phyloP scores from a whole-genome alignment of 331 rosid genomes.

The Cucumis variabilis region DNA sequence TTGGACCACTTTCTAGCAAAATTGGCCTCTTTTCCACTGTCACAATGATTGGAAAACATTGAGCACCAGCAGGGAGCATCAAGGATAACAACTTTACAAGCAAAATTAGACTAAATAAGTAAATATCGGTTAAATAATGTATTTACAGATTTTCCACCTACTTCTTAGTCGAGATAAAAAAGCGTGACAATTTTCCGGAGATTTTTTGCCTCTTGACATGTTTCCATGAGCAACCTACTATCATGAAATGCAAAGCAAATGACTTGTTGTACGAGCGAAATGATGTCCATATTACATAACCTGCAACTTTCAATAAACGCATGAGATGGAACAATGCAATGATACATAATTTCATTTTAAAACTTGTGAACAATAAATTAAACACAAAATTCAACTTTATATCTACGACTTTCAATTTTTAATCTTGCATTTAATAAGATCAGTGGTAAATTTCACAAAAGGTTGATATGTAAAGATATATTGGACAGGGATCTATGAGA shows the following conservation, averaged over 20 bases:
- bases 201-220: slow-evolving; percentile 98
- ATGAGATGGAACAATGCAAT: slow-evolving; percentile 17
- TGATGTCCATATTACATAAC: slow-evolving; percentile 97
- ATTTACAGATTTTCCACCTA: slow-evolving; percentile 8
- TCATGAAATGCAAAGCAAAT: slow-evolving; percentile 99
- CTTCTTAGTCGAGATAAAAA: slow-evolving; percentile 81
- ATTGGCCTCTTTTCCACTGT: slow-evolving; percentile 19
- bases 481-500: background rate
- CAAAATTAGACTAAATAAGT: slow-evolving; percentile 1
- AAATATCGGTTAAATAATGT: slow-evolving; percentile 15
- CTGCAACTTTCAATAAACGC: slow-evolving; percentile 53
- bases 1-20: background rate
- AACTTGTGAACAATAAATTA: too few relatives aligned
- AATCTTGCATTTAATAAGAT: background rate
- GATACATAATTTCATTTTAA: background rate
- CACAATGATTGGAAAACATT: background rate
- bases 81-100: background rate
- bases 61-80: background rate
- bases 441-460: background rate
- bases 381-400: background rate
- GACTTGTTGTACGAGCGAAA: slow-evolving; percentile 95
- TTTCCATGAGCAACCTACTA: slow-evolving; percentile 97
- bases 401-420: background rate
- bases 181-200: slow-evolving; percentile 95
- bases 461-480: background rate